Evolutionary conservation across 306 rosid genomes (phyloP).

Genomic region (Cicer bijugum): DNA sequence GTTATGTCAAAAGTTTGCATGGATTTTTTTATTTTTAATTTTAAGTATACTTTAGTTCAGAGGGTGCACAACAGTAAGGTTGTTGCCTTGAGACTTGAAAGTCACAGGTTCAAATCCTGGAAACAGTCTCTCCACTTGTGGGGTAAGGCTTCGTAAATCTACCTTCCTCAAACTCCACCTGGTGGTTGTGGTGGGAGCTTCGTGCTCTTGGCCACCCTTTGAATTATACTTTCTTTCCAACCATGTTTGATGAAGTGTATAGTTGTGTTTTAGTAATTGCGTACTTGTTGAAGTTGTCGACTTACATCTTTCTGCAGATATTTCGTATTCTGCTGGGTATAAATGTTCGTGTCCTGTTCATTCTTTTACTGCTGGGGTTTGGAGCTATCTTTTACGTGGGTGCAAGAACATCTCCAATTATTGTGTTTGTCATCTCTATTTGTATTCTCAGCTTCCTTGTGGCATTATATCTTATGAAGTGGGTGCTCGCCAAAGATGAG

Average conservation of each 20-base stretch:
- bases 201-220: no score
- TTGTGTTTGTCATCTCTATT: constrained; percentile 83
- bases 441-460: constrained; percentile 91
- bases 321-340: constrained; percentile 77
- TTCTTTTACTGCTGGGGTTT: constrained; percentile 69
- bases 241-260: background rate
- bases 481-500: constrained; percentile 99
- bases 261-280: background rate
- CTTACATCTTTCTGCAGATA: constrained; percentile 60
- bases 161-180: no score
- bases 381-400: constrained; percentile 87
- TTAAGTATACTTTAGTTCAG: background rate
- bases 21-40: background rate
- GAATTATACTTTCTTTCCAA: background rate
- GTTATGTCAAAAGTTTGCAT: background rate
- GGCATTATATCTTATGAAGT: constrained; percentile 73
- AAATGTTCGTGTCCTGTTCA: constrained; percentile 70
- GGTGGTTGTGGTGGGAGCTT: no score
- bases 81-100: no score
- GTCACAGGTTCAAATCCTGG: no score
- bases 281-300: constrained; percentile 13
- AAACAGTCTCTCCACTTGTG: no score
- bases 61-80: no score
- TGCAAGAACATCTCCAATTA: constrained; percentile 85
- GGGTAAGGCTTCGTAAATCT: no score